Conservation (phyloP, 345 rosid genomes). For the Aegle marmelos region DNA sequence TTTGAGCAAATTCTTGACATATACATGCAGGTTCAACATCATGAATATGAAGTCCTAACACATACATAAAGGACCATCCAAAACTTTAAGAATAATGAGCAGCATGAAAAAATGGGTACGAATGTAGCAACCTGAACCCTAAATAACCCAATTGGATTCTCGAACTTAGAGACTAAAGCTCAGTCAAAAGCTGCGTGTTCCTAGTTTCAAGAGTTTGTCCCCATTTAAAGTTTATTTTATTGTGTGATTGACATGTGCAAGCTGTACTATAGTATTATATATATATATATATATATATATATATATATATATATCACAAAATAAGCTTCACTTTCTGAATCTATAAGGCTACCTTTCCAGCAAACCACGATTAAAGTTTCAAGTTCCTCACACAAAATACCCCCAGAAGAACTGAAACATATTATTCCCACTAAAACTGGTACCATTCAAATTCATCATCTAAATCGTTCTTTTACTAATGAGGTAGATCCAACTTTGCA, state of each 20-base stretch:
- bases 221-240: background rate
- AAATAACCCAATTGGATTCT: background rate
- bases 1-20: background rate
- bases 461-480: no score
- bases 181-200: background rate
- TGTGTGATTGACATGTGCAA: background rate
- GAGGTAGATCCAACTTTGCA: background rate
- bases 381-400: background rate
- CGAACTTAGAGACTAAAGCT: background rate
- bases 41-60: background rate
- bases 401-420: background rate
- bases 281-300: background rate
- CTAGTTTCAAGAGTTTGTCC: background rate
- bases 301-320: background rate
- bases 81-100: background rate
- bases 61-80: background rate
- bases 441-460: background rate
- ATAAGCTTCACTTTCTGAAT: background rate
- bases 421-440: background rate
- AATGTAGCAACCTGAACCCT: background rate
- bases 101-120: background rate
- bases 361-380: no score
- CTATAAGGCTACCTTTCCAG: background rate
- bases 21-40: background rate
- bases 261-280: background rate